Evolutionary conservation across 768 basidiomycete genomes (phyloP).

Genomic region (Lactarius quietus): DNA sequence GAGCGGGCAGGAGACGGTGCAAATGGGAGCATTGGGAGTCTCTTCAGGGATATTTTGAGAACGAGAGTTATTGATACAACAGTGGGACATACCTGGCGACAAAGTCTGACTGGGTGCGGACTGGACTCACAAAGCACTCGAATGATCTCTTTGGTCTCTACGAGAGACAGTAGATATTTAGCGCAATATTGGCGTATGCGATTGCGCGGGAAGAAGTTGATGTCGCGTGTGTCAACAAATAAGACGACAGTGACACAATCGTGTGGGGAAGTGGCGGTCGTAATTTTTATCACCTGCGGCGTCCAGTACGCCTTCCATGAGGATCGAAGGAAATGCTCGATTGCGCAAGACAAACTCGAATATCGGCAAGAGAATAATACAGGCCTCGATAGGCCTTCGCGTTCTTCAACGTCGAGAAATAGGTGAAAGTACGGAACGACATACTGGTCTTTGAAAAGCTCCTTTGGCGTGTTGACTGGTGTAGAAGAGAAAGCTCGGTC

Average conservation of each 20-base stretch:
- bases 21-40: constrained; percentile 48
- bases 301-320: constrained; percentile 39
- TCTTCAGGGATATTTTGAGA: constrained; percentile 34
- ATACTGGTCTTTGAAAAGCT: constrained; percentile 59
- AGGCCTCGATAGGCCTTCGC: constrained; percentile 59
- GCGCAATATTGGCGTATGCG: constrained; percentile 56
- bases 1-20: constrained; percentile 40
- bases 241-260: constrained; percentile 57
- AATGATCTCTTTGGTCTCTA: constrained; percentile 49
- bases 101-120: constrained; percentile 47
- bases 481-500: constrained; percentile 50
- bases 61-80: neutral
- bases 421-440: constrained; percentile 2
- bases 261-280: constrained; percentile 43
- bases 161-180: constrained; percentile 51
- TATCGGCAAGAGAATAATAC: constrained; percentile 54
- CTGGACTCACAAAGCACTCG: constrained; percentile 42
- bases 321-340: constrained; percentile 44
- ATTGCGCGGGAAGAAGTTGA: constrained; percentile 54
- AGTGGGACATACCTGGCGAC: constrained; percentile 51
- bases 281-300: constrained; percentile 27
- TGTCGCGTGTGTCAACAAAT: constrained; percentile 63
- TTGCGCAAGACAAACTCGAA: constrained; percentile 60
- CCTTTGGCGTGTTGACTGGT: constrained; percentile 45
- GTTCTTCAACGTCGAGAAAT: neutral